These are phyloP conservation scores for Trichophyton mentagrophytes DNA, from an alignment of 2,329 filamentous ascomycete genomes.

Conservation along the genomic window DNA sequence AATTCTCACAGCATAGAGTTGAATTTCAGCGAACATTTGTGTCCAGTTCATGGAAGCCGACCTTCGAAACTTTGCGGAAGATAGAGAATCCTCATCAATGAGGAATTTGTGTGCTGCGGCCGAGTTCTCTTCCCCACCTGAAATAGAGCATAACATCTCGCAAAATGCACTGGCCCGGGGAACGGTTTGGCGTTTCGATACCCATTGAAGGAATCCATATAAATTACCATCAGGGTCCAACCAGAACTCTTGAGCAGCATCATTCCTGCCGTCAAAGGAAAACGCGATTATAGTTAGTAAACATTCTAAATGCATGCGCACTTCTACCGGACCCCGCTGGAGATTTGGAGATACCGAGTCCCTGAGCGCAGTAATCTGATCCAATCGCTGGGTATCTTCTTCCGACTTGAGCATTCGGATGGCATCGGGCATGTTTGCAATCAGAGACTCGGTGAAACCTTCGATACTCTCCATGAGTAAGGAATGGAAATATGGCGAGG, in stretches of 20 bases:
- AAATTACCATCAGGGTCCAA: slow-evolving; percentile 82
- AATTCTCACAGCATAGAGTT: slow-evolving; percentile 68
- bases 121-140: slow-evolving; percentile 69
- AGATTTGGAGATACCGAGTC: slow-evolving; percentile 31
- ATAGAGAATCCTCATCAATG: slow-evolving; percentile 60
- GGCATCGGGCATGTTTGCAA: slow-evolving; percentile 88
- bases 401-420: slow-evolving; percentile 73
- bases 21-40: slow-evolving; percentile 82
- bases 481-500: slow-evolving; percentile 58
- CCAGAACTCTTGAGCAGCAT: slow-evolving; percentile 84
- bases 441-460: slow-evolving; percentile 78
- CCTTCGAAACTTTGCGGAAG: slow-evolving; percentile 65
- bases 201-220: slow-evolving; percentile 91
- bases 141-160: slow-evolving; percentile 84
- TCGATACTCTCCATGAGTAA: slow-evolving; percentile 72
- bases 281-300: slow-evolving; percentile 89
- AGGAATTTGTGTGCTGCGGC: slow-evolving; percentile 78
- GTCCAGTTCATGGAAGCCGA: slow-evolving; percentile 80
- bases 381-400: slow-evolving; percentile 63
- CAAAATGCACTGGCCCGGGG: slow-evolving; percentile 95
- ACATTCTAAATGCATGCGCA: slow-evolving; percentile 58
- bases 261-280: slow-evolving; percentile 71
- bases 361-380: slow-evolving; percentile 34
- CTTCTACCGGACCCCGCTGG: slow-evolving; percentile 30
- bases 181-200: slow-evolving; percentile 86